Evolutionary conservation across 2,329 filamentous ascomycete species (phyloP), one percentile per base, ranked within the genome.

Genomic region (Fusarium albidum): DNA sequence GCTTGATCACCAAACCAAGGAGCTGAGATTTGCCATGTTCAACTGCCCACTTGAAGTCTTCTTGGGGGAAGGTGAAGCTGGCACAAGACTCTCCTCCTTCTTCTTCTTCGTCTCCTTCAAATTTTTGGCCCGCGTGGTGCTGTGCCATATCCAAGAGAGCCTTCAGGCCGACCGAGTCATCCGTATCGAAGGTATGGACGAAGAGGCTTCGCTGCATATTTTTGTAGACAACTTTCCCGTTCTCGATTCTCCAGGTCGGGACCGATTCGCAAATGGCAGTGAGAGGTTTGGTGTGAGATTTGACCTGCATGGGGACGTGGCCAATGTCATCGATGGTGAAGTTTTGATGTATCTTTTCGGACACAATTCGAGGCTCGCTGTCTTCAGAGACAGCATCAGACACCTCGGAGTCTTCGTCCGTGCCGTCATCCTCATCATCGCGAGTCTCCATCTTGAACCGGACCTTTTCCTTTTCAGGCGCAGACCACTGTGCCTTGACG

Each of bases 321-420:
- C 89, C 89, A 51, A 95, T 80, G 61, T 91, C 85, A 13, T 95
- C 89, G 45, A 94, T 82, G 0, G 91, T 95, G 68, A 90, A 91
- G 29, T 82, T 78, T 11, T 88, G 83, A 60, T 88, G 82, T 25
- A 91, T 74, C 33, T 86, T 76, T 53, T 87, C 81, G 13, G 74
- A 74, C 40, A 77, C 74, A 33, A 85, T 77, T 7, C 74, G 73
- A 14, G 77, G 77, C 35, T 75, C 72, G 5, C 72, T 70, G 2
- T 71, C 73, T 2, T 74, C 44, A 9, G 61, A 45, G 14, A 14
- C 33, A 21, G 21, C 35, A 11, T 60, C 70, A 4, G 68, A 71
- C n/a, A 71, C 46, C 11, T 70, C 49, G 10, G 75, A 71, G 13
- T 75, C 70, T 9, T 75, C 73, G 8, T 77, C 73, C 7, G 74